Percentiles rank a stretch among this genome's conserved stretches.
phyloP scores from a whole-genome alignment of 2,329 filamentous ascomycete species.

The Colletotrichum brevisporum region DNA sequence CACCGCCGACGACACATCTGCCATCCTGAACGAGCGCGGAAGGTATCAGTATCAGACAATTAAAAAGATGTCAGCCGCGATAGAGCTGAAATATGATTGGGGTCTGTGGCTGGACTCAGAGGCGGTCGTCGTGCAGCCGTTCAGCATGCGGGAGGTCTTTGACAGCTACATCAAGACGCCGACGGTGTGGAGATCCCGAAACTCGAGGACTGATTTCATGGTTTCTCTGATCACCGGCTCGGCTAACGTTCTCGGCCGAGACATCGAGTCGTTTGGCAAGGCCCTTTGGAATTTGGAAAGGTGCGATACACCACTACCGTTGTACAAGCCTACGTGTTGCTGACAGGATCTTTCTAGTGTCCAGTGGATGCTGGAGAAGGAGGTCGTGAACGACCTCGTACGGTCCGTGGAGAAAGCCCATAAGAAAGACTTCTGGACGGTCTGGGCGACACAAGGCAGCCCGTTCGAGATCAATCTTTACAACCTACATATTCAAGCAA shows the following conservation, averaged over 20 bases:
- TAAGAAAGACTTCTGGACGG: constrained; percentile 27
- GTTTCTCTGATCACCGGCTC: background rate
- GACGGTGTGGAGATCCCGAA: constrained; percentile 25
- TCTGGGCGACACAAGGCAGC: constrained; percentile 7
- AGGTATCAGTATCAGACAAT: constrained; percentile 32
- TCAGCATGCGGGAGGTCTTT: constrained; percentile 20
- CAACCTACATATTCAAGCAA: constrained; percentile 27
- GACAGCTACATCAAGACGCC: constrained; percentile 15
- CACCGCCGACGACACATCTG: constrained; percentile 18
- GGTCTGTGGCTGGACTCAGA: constrained; percentile 35
- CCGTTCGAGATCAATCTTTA: constrained; percentile 30
- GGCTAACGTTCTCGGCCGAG: constrained; percentile 3
- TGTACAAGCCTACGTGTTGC: background rate
- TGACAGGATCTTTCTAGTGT: background rate
- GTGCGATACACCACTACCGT: background rate
- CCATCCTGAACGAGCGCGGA: constrained; percentile 10
- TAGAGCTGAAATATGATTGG: constrained; percentile 21
- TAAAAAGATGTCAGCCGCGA: constrained; percentile 31
- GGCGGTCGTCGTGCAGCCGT: constrained; percentile 28
- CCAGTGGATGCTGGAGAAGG: constrained; percentile 26
- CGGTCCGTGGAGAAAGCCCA: constrained; percentile 10
- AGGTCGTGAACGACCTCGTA: constrained; percentile 15
- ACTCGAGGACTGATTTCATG: constrained; percentile 19
- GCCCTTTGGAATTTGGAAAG: constrained; percentile 28
- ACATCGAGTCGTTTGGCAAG: constrained; percentile 14